Evolutionary conservation across 352 stramenopile species (phyloP), one percentile per base, ranked within the genome.

Genomic region (Elongisporangium anandrum): DNA sequence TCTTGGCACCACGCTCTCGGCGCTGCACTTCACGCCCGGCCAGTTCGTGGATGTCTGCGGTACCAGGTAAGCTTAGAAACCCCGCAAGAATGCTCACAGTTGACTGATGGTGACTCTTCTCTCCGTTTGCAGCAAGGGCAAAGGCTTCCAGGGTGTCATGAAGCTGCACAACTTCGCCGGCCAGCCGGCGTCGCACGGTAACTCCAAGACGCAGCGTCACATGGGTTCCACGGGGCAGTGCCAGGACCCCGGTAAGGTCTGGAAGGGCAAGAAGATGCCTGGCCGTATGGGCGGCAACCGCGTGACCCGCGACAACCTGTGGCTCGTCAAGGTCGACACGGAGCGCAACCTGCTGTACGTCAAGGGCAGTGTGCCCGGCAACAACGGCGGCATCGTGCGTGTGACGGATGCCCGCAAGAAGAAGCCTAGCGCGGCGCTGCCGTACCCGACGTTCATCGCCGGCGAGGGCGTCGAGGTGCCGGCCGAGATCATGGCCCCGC

Each of bases 241-340:
- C 81, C 96, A 99, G 77, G 94, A 99, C 78, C 97, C 97, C 8
- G 97, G 97, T 59, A 94, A 97, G 65, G 97, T 99, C 9, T 99
- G 98, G 67, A 99, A 99, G 79, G 97, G 97, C 47, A 99, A 99
- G 85, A 99, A 99, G 75, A 99, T 99, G 97, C 87, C 98, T 34
- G 98, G 97, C 10, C 90, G 94, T 17, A 99, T 99, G 92, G 97
- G 97, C 57, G 84, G 80, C 50, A 90, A 96, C 48, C 84, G 85
- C 57, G 88, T 98, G 16, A 99, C 97, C 22, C 89, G 96, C 38
- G 96, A 99, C 80, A 99, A 99, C 73, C 76, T 99, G 3, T 94
- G 85, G 83, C 79, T 96, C 53, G 77, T 88, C 58, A 95, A 96
- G 81, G 85, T 98, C 59, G 95, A 98, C 73, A 76, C 89, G 24